Evolutionary conservation across 345 rosid genomes (phyloP), one percentile per base, ranked within the genome.

Genomic region (Citrus hindsii): DNA sequence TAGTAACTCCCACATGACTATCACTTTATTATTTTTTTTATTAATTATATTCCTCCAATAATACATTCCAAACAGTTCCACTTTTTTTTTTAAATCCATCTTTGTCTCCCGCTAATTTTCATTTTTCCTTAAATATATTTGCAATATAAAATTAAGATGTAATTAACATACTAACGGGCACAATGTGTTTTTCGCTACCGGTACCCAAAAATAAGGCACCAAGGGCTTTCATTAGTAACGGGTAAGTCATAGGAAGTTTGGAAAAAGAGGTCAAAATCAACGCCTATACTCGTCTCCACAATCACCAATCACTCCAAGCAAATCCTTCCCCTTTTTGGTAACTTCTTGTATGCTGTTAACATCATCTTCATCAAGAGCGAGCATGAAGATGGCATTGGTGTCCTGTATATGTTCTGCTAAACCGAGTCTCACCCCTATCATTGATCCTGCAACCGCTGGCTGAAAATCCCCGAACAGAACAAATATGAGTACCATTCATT

Each of bases 201-300:
- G 40, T 37, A 37, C 9, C 9, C 1, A 7, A 37, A 7, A 37
- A 37, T 37, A 37, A 6, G 40, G 40, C 40, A 7, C 9, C 8
- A 37, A 37, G 40, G 40, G 9, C 40, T 37, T 37, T 37, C 40
- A 37, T 37, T 37, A 1, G 4, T 0, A 37, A 37, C 40, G 9
- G 4, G 40, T 1, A 37, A 37, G 40, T 3, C 21, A 0, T 4
- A 1, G n/a, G 42, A 60, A 60, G 19, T 30, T 14, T 1, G 37
- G 0, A 28, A 70, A 19, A 38, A 4, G 24, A 73, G 56, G 24
- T 51, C 10, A 25, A 35, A 53, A 73, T 61, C 80, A 90, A 48
- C 92, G 91, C 80, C 95, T 62, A 79, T 95, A 93, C 84, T 95
- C 98, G 56, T 95, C 98, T 33, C 98, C 98, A 71, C 98, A 95